Percentiles rank a stretch among this genome's conserved stretches.
phyloP scores from a whole-genome alignment of 139 green algal species.

The Gonium pectorale region DNA sequence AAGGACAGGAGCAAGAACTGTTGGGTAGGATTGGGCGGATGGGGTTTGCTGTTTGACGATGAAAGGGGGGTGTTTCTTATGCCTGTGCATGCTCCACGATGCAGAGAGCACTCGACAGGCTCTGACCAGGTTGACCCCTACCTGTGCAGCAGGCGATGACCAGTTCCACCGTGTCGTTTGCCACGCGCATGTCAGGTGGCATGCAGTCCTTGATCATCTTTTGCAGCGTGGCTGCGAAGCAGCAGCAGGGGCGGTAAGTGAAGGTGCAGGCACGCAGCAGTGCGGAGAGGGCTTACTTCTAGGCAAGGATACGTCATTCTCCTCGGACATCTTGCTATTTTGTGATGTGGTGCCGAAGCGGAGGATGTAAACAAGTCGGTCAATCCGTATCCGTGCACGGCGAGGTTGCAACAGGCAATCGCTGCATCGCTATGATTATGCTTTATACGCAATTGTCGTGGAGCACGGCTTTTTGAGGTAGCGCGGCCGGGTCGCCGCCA shows the following conservation, averaged over 20 bases:
- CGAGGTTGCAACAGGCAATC: too few relatives aligned
- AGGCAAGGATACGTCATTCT: slow-evolving; percentile 60
- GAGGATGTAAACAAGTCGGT: too few relatives aligned
- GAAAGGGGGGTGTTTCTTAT: background rate
- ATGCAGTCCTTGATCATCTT: slow-evolving; percentile 71
- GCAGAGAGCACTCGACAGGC: background rate
- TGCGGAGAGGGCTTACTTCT: slow-evolving; percentile 38
- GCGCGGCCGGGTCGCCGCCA: too few relatives aligned
- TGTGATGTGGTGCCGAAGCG: too few relatives aligned
- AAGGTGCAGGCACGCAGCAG: background rate
- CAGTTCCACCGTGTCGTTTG: slow-evolving; percentile 62
- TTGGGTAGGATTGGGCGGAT: too few relatives aligned
- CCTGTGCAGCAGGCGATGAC: slow-evolving; percentile 69
- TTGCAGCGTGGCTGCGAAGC: slow-evolving; percentile 63
- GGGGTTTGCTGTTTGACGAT: too few relatives aligned
- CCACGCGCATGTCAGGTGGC: slow-evolving; percentile 56
- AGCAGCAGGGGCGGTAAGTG: background rate
- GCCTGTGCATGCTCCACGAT: background rate
- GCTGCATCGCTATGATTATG: too few relatives aligned
- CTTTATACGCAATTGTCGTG: too few relatives aligned
- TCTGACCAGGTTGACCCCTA: background rate
- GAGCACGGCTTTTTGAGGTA: too few relatives aligned
- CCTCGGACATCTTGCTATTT: slow-evolving; percentile 34
- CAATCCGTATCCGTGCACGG: too few relatives aligned
- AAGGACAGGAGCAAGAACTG: too few relatives aligned